Evolutionary conservation across 768 basidiomycete genomes (phyloP).

Genomic region (Mycena metata): DNA sequence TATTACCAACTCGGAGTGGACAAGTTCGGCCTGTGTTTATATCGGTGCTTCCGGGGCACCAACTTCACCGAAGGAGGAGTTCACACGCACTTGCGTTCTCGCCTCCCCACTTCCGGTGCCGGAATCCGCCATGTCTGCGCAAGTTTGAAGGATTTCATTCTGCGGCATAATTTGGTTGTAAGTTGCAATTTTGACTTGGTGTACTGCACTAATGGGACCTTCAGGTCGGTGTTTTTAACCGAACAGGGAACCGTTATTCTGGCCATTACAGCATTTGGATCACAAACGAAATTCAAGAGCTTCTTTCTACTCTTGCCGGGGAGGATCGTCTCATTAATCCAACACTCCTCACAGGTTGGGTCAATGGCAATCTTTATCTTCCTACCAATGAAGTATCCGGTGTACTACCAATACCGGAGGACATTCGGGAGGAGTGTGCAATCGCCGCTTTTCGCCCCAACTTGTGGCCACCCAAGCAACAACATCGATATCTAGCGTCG

Average conservation of each 20-base stretch:
- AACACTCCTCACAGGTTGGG: neutral
- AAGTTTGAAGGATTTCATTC: slow-evolving; percentile 38
- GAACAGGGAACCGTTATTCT: slow-evolving; percentile 36
- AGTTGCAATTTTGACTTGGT: slow-evolving; percentile 29
- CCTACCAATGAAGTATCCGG: slow-evolving; percentile 1
- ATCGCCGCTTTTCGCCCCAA: neutral
- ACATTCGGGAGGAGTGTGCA: neutral
- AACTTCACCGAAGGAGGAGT: slow-evolving; percentile 53
- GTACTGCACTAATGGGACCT: neutral
- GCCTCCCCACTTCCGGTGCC: slow-evolving; percentile 39
- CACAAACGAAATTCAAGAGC: slow-evolving; percentile 35
- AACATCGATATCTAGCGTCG: neutral
- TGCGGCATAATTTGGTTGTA: slow-evolving; percentile 47
- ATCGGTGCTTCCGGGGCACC: slow-evolving; percentile 48
- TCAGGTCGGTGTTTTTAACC: slow-evolving; percentile 27
- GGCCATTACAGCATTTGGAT: slow-evolving; percentile 42
- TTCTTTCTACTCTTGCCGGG: slow-evolving; percentile 1
- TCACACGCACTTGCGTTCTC: slow-evolving; percentile 46
- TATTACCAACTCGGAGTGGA: slow-evolving; percentile 14
- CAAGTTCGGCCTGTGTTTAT: slow-evolving; percentile 44
- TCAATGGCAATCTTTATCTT: slow-evolving; percentile 6
- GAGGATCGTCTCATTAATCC: slow-evolving; percentile 17
- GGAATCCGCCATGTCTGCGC: slow-evolving; percentile 41
- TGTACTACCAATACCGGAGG: neutral
- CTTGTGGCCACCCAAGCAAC: too few relatives aligned